Evolutionary conservation across 768 basidiomycete genomes (phyloP), one percentile per base, ranked within the genome.

Genomic region (Kwoniella europaea): DNA sequence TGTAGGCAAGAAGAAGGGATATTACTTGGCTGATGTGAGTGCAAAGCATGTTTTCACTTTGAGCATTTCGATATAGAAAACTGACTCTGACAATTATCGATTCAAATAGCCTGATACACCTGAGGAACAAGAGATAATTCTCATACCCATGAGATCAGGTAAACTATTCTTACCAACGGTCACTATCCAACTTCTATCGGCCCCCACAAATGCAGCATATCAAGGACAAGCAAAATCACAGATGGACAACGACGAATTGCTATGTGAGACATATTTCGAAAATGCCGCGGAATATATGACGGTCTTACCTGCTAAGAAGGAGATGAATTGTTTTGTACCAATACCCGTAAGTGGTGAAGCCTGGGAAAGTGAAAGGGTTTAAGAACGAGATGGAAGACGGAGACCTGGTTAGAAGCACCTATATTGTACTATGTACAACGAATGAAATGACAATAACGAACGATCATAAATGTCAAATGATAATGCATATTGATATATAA

Each of bases 121-220:
- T 67, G 88, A 87, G 15, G 85, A 84, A 43, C 88, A 88, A 0
- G 86, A 89, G 69, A 86, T 86, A 2, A 85, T 90, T 0, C 87
- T 98, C n/a, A 89, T 98, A 72, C 92, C 94, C 0, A 84, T 98
- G 35, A 91, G 91, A 76, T 90, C 95, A 61, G 93, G 94, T 16
- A 88, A 91, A 71, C 87, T 98, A 20, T 82, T 86, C 43, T 86
- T 98, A 10, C 95, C 95, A 0, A 90, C 88, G 75, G 86, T 96
- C 41, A 81, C 86, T 18, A 87, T 96, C 42, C 87, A 85, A 7
- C 88, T 91, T 15, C 55, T 65, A 87, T 86, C 10, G n/a, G 46
- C 1, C 16, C 60, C 41, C 2, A 44, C 35, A 55, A 46, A 42
- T 55, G 9, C 13, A 53, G 0, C 29, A 13, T 15, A 90, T 88